Percentiles rank a stretch among this genome's conserved stretches.
Conservation (phyloP, 441 rosid genomes). For the Erodium chrysanthum region DNA sequence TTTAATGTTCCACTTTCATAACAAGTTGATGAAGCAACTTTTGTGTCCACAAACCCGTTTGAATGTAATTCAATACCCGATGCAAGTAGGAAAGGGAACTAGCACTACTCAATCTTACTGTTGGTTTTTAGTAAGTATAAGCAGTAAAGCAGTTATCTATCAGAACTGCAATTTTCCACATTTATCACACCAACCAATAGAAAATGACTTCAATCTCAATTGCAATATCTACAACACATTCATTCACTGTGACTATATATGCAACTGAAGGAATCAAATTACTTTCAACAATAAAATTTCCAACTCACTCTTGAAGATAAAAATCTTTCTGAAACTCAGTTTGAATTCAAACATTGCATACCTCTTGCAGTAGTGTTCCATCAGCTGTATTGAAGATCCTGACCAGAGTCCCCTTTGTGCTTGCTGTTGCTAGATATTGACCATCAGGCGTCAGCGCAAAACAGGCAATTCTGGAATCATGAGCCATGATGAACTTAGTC, state of each 20-base stretch:
- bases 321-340: background rate
- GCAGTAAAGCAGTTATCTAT: too few species aligned
- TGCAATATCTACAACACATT: background rate
- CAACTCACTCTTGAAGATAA: background rate
- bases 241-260: background rate
- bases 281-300: background rate
- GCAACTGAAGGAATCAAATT: background rate
- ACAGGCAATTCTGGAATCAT: slow-evolving; percentile 70
- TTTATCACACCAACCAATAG: too few species aligned
- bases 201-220: background rate
- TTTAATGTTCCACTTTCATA: background rate
- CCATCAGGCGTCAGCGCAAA: slow-evolving; percentile 82
- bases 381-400: slow-evolving; percentile 93
- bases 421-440: slow-evolving; percentile 80
- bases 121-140: too few species aligned
- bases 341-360: slow-evolving; percentile 17
- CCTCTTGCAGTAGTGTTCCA: slow-evolving; percentile 85
- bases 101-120: too few species aligned
- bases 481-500: slow-evolving; percentile 62
- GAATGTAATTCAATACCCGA: background rate
- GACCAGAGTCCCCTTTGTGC: slow-evolving; percentile 74
- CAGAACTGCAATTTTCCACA: too few species aligned
- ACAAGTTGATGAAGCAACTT: too few species aligned
- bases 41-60: background rate
- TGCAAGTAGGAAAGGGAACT: background rate